A percentile compares a stretch with the other conserved stretches of the same genome.
Conservation (phyloP, 371 early-diverging fungal species). For the Mucor sp. region DNA sequence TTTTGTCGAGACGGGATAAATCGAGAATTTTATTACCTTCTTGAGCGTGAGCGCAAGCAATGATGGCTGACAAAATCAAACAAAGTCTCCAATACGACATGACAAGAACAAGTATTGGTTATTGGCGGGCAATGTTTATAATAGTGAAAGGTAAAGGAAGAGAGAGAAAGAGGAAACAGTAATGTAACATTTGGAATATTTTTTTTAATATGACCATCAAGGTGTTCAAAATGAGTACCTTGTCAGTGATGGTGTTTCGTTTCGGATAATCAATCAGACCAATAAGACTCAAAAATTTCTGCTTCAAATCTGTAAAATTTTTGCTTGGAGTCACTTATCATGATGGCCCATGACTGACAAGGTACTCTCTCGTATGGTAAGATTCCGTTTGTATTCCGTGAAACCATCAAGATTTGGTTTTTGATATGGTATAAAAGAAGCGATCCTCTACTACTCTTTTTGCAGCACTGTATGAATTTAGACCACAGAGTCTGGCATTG, state of each 20-base stretch:
- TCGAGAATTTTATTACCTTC: constrained; percentile 5
- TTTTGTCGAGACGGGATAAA: background rate
- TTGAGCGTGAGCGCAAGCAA: constrained; percentile 6
- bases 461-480: no score
- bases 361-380: constrained; percentile 7
- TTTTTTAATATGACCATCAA: background rate
- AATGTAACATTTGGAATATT: background rate
- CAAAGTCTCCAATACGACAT: background rate
- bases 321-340: background rate
- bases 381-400: background rate
- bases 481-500: no score
- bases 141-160: background rate
- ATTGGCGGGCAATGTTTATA: background rate
- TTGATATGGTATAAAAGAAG: no score
- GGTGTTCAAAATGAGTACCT: constrained; percentile 24
- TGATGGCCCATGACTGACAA: background rate
- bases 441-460: no score
- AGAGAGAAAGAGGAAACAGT: constrained; percentile 12
- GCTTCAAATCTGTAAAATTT: constrained; percentile 7
- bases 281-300: constrained; percentile 30
- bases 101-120: background rate
- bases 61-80: background rate
- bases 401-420: background rate
- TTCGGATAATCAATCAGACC: constrained; percentile 14
- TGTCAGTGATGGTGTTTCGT: constrained; percentile 7